These are phyloP conservation scores for Carex littledalei DNA, from an alignment of 176 grass and related monocot genomes.

Conservation along the genomic window DNA sequence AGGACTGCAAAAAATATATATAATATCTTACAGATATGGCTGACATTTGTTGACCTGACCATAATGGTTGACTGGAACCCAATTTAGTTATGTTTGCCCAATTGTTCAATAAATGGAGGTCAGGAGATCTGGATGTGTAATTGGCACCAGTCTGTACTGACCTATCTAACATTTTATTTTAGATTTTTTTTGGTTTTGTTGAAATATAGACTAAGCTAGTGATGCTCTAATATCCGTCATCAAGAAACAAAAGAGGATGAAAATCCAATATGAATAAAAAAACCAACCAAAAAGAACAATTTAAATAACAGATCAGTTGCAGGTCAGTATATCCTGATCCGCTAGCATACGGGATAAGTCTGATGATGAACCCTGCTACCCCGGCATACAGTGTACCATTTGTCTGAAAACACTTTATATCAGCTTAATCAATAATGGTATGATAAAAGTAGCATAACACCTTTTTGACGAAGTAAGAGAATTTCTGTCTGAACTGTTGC, in stretches of 20 bases:
- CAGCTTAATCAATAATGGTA: not conserved
- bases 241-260: not conserved
- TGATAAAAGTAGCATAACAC: constrained; percentile 34
- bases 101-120: not conserved
- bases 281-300: not conserved
- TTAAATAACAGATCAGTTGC: not conserved
- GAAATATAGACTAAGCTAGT: not conserved
- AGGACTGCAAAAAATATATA: not conserved
- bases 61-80: not conserved
- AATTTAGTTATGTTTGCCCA: not conserved
- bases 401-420: not conserved
- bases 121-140: not conserved
- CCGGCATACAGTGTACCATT: not conserved
- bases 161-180: not conserved
- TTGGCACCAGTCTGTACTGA: not conserved
- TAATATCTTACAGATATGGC: not conserved
- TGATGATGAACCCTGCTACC: not conserved
- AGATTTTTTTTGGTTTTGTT: not conserved
- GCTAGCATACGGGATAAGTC: no score
- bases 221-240: not conserved
- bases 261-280: not conserved
- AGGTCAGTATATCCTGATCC: no score
- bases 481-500: constrained; percentile 81
- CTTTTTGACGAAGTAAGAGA: constrained; percentile 87
- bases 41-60: not conserved